Conservation (phyloP, 441 rosid species). For the Manihot esculenta region DNA sequence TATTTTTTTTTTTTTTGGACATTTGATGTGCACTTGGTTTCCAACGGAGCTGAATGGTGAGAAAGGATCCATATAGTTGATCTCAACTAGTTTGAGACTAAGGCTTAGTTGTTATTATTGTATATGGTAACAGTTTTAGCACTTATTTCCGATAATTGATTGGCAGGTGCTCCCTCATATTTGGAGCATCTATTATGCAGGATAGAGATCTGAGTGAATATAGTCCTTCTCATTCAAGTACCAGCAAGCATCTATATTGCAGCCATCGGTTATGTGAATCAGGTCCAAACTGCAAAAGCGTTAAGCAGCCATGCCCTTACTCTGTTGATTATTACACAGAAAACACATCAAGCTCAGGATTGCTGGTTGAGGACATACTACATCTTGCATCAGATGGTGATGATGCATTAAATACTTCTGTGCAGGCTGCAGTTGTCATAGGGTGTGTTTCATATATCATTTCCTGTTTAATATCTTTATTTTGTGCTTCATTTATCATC, state of each 20-base stretch:
- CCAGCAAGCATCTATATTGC: constrained; percentile 66
- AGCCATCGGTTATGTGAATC: constrained; percentile 61
- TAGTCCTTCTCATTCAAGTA: constrained; percentile 62
- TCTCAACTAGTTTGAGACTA: no score
- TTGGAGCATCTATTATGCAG: constrained; percentile 96
- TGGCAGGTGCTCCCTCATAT: constrained; percentile 94
- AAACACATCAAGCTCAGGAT: constrained; percentile 74
- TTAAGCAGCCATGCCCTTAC: constrained; percentile 68
- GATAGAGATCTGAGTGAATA: constrained; percentile 76
- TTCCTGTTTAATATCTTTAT: constrained; percentile 16
- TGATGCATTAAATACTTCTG: constrained; percentile 41
- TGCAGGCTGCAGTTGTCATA: constrained; percentile 60
- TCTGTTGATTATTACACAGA: constrained; percentile 42
- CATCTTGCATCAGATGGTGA: constrained; percentile 56
- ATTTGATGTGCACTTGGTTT: no score
- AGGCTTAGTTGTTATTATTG: background rate
- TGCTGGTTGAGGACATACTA: constrained; percentile 64
- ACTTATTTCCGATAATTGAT: constrained; percentile 86
- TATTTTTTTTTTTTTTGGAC: no score
- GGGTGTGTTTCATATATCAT: constrained; percentile 47
- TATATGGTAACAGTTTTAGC: constrained; percentile 56
- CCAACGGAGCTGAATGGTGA: no score
- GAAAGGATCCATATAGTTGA: no score
- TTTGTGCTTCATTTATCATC: constrained; percentile 11
- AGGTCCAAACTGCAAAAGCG: constrained; percentile 51